A percentile compares a stretch with the other conserved stretches of the same genome.
These are phyloP conservation scores for Styphnolobium japonicum DNA, from an alignment of 306 rosid species.

Conservation along the genomic window DNA sequence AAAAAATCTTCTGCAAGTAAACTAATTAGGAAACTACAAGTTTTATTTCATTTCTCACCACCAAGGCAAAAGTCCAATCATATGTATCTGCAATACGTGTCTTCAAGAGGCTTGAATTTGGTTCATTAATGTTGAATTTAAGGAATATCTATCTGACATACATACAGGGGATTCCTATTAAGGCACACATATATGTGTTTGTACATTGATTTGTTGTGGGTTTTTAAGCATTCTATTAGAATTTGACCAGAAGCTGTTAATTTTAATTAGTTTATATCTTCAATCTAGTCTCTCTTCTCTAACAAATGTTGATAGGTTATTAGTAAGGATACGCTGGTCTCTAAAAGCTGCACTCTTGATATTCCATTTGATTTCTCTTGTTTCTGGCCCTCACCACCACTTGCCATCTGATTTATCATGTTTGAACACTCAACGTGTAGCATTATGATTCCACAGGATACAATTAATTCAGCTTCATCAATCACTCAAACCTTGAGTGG, in stretches of 20 bases:
- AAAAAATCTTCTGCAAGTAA: background rate
- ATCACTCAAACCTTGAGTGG: slow-evolving; percentile 65
- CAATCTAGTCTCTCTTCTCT: too few species aligned
- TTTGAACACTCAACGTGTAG: slow-evolving; percentile 13
- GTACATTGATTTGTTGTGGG: too few species aligned
- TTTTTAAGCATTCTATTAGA: too few species aligned
- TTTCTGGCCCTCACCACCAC: background rate
- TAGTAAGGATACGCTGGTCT: too few species aligned
- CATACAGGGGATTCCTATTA: too few species aligned
- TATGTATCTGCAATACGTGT: background rate
- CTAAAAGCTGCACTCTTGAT: too few species aligned
- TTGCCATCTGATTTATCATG: slow-evolving; percentile 10
- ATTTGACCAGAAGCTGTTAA: too few species aligned
- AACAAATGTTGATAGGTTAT: too few species aligned
- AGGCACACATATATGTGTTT: too few species aligned
- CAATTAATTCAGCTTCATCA: slow-evolving; percentile 68
- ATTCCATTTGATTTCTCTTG: too few species aligned
- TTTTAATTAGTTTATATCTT: too few species aligned
- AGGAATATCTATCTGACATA: too few species aligned
- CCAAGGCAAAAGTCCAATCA: background rate
- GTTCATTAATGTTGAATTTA: background rate
- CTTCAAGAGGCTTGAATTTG: background rate
- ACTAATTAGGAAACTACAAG: background rate
- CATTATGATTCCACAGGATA: slow-evolving; percentile 49
- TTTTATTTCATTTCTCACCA: background rate